Percentiles rank a stretch among this genome's conserved stretches.
These are phyloP conservation scores for Camellia granthamiana DNA, from an alignment of 148 eudicot genomes.

Conservation along the genomic window DNA sequence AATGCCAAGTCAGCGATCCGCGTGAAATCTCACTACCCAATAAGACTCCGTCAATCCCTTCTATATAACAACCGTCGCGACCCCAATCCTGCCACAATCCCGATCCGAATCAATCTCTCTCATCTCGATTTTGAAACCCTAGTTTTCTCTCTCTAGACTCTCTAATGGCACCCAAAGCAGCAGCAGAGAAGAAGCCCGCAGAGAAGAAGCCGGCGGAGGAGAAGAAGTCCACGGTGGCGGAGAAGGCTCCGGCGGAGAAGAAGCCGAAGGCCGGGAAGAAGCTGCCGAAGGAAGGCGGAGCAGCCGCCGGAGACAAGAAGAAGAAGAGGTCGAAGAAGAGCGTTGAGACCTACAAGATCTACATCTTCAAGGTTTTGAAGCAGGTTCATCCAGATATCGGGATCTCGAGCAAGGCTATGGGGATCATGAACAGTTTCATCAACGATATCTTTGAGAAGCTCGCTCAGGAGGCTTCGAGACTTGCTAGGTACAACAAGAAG, in stretches of 20 bases:
- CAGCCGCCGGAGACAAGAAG: conserved; percentile 33
- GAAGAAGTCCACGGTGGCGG: conserved; percentile 23
- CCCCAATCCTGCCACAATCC: too few relatives aligned
- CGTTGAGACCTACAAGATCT: conserved; percentile 48
- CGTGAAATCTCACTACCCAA: conserved; percentile 4
- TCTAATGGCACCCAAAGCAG: conserved; percentile 29
- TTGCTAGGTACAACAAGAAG: conserved; percentile 47
- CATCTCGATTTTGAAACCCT: neutral
- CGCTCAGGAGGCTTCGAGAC: conserved; percentile 35
- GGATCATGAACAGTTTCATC: conserved; percentile 48
- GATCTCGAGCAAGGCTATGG: conserved; percentile 54
- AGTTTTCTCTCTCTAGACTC: neutral
- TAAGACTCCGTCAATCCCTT: neutral
- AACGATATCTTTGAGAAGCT: conserved; percentile 49
- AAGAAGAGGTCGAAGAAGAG: conserved; percentile 41
- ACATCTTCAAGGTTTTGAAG: conserved; percentile 47
- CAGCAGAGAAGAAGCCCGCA: conserved; percentile 28
- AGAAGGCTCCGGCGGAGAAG: conserved; percentile 37
- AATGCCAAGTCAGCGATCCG: conserved; percentile 20
- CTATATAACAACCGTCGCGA: conserved; percentile 12
- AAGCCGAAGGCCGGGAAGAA: conserved; percentile 37
- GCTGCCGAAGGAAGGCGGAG: conserved; percentile 25
- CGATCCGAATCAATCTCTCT: neutral
- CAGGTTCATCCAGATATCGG: conserved; percentile 49
- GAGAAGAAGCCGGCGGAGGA: conserved; percentile 28